These are phyloP conservation scores for Skeletonema grethae DNA, from an alignment of 108 stramenopile genomes.

Conservation along the genomic window DNA sequence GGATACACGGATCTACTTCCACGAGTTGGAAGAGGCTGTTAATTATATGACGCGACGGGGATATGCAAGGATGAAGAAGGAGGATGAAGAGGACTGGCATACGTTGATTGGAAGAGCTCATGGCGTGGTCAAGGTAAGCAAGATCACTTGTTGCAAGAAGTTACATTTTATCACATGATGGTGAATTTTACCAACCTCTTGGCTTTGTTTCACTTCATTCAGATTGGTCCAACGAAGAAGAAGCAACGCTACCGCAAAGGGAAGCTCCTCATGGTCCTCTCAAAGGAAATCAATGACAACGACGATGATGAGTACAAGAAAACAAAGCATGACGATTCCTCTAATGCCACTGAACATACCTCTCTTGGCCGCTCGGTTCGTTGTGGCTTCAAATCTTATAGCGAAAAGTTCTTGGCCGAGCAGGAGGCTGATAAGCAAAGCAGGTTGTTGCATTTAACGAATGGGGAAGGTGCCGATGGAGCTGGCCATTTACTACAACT, in stretches of 20 bases:
- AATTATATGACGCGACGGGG: slow-evolving; percentile 37
- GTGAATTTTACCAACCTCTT: neutral
- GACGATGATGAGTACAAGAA: slow-evolving; percentile 7
- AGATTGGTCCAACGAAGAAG: slow-evolving; percentile 38
- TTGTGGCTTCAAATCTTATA: slow-evolving; percentile 33
- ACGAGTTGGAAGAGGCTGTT: slow-evolving; percentile 39
- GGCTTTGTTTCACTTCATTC: neutral
- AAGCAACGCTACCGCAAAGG: slow-evolving; percentile 45
- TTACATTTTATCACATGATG: neutral
- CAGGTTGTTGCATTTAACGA: neutral
- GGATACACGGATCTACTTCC: slow-evolving; percentile 42
- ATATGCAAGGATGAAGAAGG: slow-evolving; percentile 32
- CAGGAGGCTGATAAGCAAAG: slow-evolving; percentile 25
- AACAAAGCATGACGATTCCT: neutral
- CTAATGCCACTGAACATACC: slow-evolving; percentile 19
- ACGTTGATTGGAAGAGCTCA: slow-evolving; percentile 26
- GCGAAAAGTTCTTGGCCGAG: slow-evolving; percentile 39
- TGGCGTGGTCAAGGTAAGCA: slow-evolving; percentile 37
- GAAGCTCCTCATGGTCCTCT: slow-evolving; percentile 31
- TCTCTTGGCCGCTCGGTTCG: slow-evolving; percentile 31
- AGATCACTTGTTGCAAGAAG: neutral
- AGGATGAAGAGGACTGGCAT: slow-evolving; percentile 35
- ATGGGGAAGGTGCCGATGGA: neutral
- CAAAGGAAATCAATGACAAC: slow-evolving; percentile 17
- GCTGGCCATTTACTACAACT: slow-evolving; percentile 17